phyloP scores from a whole-genome alignment of 345 rosid genomes.

The Chamaenerion angustifolium region DNA sequence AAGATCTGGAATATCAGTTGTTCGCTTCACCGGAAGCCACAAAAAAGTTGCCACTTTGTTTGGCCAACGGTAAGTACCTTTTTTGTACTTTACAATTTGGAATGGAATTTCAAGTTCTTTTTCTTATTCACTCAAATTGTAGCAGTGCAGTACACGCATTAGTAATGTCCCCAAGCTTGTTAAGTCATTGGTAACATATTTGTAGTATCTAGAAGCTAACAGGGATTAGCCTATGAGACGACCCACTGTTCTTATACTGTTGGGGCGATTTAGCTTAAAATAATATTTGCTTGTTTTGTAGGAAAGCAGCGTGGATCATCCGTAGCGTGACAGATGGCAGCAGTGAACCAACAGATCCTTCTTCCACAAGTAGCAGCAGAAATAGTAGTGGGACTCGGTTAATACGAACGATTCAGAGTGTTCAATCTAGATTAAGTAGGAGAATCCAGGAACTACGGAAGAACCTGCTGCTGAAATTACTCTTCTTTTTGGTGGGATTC shows the following conservation, averaged over 20 bases:
- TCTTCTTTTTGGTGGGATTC: slow-evolving; percentile 81
- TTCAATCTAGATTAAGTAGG: slow-evolving; percentile 35
- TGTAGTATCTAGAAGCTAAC: not conserved
- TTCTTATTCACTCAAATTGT: too few relatives aligned
- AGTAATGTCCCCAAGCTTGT: too few relatives aligned
- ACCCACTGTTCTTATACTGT: slow-evolving; percentile 3
- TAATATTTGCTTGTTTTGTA: slow-evolving; percentile 10
- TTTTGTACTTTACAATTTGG: too few relatives aligned
- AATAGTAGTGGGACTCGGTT: slow-evolving; percentile 35
- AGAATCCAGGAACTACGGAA: slow-evolving; percentile 49
- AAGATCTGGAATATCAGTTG: slow-evolving; percentile 15
- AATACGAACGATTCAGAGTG: slow-evolving; percentile 38
- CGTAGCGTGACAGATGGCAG: slow-evolving; percentile 35
- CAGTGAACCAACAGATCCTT: slow-evolving; percentile 44
- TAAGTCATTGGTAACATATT: too few relatives aligned
- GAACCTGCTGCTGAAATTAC: slow-evolving; percentile 52
- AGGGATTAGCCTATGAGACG: not conserved
- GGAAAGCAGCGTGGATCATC: slow-evolving; percentile 46
- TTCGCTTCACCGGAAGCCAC: slow-evolving; percentile 11
- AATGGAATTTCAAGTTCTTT: too few relatives aligned
- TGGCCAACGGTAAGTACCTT: slow-evolving; percentile 22
- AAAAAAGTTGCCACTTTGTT: slow-evolving; percentile 16
- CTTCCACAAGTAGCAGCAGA: slow-evolving; percentile 27
- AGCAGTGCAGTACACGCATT: too few relatives aligned
- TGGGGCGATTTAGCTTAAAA: not conserved